Percentiles rank a stretch among this genome's conserved stretches.
These are phyloP conservation scores for Daldinia bambusicola DNA, from an alignment of 495 filamentous ascomycete species.

Conservation along the genomic window DNA sequence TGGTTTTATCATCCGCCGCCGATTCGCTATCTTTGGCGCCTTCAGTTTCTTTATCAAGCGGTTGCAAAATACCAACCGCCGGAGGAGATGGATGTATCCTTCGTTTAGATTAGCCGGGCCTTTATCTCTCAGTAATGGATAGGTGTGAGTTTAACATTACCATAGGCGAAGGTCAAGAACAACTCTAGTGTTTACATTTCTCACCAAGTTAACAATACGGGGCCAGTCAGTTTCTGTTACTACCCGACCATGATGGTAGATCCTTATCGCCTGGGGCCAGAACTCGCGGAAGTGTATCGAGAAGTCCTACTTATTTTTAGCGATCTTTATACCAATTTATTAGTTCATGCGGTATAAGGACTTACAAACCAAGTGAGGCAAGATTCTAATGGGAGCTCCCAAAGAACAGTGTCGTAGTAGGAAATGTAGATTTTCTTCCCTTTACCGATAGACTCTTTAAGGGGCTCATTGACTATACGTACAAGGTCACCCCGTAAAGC, in stretches of 20 bases:
- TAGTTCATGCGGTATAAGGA: background rate
- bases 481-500: constrained; percentile 29
- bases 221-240: constrained; percentile 47
- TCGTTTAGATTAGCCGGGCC: constrained; percentile 1
- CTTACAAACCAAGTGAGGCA: constrained; percentile 55
- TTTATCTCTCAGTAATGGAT: background rate
- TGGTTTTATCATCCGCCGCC: background rate
- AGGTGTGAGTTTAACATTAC: constrained; percentile 8
- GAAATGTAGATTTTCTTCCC: constrained; percentile 35
- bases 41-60: background rate
- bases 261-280: constrained; percentile 44
- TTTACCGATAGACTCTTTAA: constrained; percentile 24
- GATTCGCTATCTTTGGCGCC: background rate
- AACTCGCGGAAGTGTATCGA: constrained; percentile 52
- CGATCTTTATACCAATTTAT: background rate
- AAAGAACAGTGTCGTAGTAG: constrained; percentile 38
- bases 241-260: constrained; percentile 37
- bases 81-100: constrained; percentile 27
- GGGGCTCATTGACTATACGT: constrained; percentile 26
- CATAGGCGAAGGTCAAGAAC: constrained; percentile 32
- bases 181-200: constrained; percentile 32
- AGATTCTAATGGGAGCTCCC: constrained; percentile 44
- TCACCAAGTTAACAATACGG: constrained; percentile 40
- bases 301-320: constrained; percentile 44
- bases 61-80: constrained; percentile 18